These are phyloP conservation scores for Cylindrotheca closterium DNA, from an alignment of 108 stramenopile species.

Conservation along the genomic window DNA sequence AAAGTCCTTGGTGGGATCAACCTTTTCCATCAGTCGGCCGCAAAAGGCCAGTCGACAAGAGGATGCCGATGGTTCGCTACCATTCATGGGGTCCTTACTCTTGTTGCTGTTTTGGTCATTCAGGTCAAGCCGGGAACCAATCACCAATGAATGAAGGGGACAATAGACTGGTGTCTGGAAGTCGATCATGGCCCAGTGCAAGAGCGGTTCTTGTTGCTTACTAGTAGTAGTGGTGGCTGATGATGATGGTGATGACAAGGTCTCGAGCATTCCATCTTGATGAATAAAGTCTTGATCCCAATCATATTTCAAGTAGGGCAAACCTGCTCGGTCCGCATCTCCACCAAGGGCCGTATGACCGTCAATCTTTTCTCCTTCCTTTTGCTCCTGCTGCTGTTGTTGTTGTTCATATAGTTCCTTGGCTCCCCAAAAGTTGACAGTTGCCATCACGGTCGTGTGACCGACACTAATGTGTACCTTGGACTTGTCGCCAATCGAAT, in stretches of 20 bases:
- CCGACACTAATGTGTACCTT: conserved; percentile 95
- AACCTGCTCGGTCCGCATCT: conserved; percentile 70
- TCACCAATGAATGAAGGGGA: conserved; percentile 82
- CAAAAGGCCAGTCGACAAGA: conserved; percentile 93
- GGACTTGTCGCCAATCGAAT: conserved; percentile 48
- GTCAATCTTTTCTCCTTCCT: conserved; percentile 27
- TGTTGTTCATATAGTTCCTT: conserved; percentile 54
- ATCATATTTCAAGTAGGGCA: conserved; percentile 73
- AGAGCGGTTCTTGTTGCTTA: conserved; percentile 32
- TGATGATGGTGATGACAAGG: conserved; percentile 14
- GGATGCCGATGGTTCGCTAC: conserved; percentile 18
- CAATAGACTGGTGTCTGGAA: conserved; percentile 91
- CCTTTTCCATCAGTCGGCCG: conserved; percentile 75
- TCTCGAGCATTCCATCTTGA: conserved; percentile 75
- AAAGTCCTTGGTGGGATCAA: conserved; percentile 32
- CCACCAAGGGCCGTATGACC: conserved; percentile 69
- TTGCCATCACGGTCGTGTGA: conserved; percentile 95
- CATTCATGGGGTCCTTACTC: not conserved
- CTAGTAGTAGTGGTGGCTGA: conserved; percentile 5
- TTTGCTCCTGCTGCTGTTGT: not conserved
- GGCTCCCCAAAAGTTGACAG: conserved; percentile 96
- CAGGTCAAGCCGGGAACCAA: conserved; percentile 90
- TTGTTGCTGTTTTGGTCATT: conserved; percentile 52
- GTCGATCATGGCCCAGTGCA: conserved; percentile 92
- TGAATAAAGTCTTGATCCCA: conserved; percentile 83